Percentiles rank a stretch among this genome's conserved stretches.
Conservation (phyloP, 2,329 filamentous ascomycete species). For the Shiraia bambusicola region DNA sequence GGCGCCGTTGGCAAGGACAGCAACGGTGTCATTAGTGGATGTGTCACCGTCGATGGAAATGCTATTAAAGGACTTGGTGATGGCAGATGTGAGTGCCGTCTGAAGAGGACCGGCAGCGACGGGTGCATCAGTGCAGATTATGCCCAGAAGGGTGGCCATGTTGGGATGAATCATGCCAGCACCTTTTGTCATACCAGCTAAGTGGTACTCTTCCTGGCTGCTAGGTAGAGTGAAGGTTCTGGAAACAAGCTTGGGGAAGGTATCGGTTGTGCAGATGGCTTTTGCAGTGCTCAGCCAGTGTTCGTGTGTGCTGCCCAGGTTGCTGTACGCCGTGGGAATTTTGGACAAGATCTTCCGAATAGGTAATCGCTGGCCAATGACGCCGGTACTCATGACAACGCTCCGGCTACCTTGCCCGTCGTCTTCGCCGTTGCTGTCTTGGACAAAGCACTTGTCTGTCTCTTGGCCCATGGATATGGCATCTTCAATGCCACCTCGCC, state of each 20-base stretch:
- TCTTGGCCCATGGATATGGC: constrained; percentile 78
- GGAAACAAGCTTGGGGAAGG: constrained; percentile 93
- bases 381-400: constrained; percentile 98
- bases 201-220: constrained; percentile 73
- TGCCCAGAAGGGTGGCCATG: constrained; percentile 92
- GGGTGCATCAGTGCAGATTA: constrained; percentile 88
- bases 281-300: constrained; percentile 85
- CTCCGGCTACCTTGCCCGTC: constrained; percentile 60
- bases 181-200: constrained; percentile 95
- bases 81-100: constrained; percentile 69
- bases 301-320: constrained; percentile 72
- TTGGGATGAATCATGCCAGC: constrained; percentile 99
- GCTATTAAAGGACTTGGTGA: constrained; percentile 88
- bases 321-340: constrained; percentile 73
- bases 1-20: constrained; percentile 91
- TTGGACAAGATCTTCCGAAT: constrained; percentile 85
- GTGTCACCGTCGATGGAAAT: constrained; percentile 98
- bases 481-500: constrained; percentile 84
- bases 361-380: constrained; percentile 91
- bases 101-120: constrained; percentile 69
- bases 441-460: constrained; percentile 66
- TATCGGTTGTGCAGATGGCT: constrained; percentile 97
- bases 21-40: constrained; percentile 94
- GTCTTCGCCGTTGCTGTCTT: constrained; percentile 35
- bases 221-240: constrained; percentile 81